phyloP scores from a whole-genome alignment of 805 yeast genomes.

The Starmera caribaea region DNA sequence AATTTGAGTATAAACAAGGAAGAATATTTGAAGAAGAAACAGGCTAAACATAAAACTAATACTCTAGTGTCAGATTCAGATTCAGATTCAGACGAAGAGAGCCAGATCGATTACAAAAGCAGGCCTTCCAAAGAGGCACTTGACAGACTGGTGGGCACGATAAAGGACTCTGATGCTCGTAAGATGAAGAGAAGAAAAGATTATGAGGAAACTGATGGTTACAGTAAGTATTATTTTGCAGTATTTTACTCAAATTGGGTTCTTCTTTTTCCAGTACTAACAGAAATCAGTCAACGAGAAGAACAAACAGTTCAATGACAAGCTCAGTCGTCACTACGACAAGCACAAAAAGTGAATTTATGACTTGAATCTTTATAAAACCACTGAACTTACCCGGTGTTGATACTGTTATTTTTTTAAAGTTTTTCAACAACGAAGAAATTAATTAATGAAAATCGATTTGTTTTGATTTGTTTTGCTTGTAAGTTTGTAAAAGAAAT shows the following conservation, averaged over 20 bases:
- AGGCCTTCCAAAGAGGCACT: slow-evolving; percentile 29
- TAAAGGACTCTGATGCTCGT: slow-evolving; percentile 15
- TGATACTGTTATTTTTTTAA: background rate
- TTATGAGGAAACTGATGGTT: slow-evolving; percentile 23
- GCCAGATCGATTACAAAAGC: slow-evolving; percentile 16
- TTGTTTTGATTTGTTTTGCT: background rate
- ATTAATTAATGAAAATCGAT: background rate
- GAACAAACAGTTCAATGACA: slow-evolving; percentile 65
- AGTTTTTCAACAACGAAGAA: background rate
- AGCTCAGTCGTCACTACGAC: slow-evolving; percentile 49
- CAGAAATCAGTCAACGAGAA: slow-evolving; percentile 42
- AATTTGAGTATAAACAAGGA: slow-evolving; percentile 29
- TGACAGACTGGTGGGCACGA: slow-evolving; percentile 20
- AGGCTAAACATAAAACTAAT: slow-evolving; percentile 9
- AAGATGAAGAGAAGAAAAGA: slow-evolving; percentile 31
- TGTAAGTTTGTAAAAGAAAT: background rate
- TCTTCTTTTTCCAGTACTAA: background rate
- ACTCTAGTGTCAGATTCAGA: slow-evolving; percentile 10
- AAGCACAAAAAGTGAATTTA: slow-evolving; percentile 19
- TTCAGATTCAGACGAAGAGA: slow-evolving; percentile 7
- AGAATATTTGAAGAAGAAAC: slow-evolving; percentile 31
- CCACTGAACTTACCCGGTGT: background rate
- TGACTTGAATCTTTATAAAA: background rate
- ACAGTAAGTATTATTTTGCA: slow-evolving; percentile 14
- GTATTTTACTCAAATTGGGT: too few species aligned